phyloP scores from a whole-genome alignment of 768 basidiomycete species.

The Suillus luteus region DNA sequence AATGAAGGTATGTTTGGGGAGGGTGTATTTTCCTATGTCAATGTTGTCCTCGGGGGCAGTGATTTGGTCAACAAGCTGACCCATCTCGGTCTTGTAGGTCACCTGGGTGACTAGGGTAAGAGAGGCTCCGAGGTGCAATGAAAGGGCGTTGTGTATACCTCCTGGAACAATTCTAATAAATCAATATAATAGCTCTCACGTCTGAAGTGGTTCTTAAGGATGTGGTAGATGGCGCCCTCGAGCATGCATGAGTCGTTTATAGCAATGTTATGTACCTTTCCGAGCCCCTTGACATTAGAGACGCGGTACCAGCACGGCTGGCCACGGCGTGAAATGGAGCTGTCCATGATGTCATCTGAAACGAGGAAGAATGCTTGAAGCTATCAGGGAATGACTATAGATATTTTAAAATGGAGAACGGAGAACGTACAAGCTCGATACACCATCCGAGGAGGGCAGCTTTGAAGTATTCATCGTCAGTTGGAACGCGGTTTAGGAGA shows the following conservation, averaged over 20 bases:
- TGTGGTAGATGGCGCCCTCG: constrained; percentile 87
- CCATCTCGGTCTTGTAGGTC: constrained; percentile 92
- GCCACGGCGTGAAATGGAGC: constrained; percentile 89
- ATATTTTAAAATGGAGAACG: not conserved
- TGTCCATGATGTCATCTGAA: constrained; percentile 97
- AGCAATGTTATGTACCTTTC: constrained; percentile 57
- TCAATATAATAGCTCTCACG: constrained; percentile 81
- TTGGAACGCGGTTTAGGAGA: constrained; percentile 66
- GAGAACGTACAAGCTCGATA: constrained; percentile 80
- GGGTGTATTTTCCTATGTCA: constrained; percentile 84
- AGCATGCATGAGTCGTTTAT: constrained; percentile 98
- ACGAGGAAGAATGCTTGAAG: constrained; percentile 98
- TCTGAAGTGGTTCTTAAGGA: constrained; percentile 88
- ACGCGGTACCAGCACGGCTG: constrained; percentile 94
- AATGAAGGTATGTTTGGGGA: constrained; percentile 84
- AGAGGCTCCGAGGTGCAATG: not conserved
- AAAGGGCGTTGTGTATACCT: constrained; percentile 41
- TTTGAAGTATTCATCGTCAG: constrained; percentile 85
- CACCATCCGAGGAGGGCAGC: constrained; percentile 93
- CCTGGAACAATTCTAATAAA: constrained; percentile 89
- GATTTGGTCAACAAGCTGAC: constrained; percentile 93
- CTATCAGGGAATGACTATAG: constrained; percentile 38
- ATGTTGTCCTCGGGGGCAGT: constrained; percentile 91
- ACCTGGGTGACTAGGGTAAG: constrained; percentile 32
- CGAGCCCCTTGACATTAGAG: constrained; percentile 42